Percentiles rank a stretch among this genome's conserved stretches.
These are phyloP conservation scores for Houttuynia cordata DNA, from an alignment of 164 flowering plant genomes.

Conservation along the genomic window DNA sequence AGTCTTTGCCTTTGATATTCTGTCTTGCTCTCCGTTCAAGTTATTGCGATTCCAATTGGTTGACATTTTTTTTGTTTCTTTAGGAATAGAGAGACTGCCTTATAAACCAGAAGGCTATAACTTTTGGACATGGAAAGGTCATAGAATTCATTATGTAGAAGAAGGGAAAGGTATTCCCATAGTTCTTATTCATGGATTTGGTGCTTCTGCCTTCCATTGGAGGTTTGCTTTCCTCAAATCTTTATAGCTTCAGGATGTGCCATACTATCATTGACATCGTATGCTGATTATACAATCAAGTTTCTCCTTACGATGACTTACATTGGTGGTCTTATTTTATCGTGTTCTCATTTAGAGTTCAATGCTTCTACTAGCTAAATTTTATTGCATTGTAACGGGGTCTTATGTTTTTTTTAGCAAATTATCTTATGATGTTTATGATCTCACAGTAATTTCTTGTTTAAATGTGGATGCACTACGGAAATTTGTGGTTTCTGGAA, in stretches of 20 bases:
- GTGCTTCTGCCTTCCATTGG: constrained; percentile 98
- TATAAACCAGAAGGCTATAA: constrained; percentile 84
- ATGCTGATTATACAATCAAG: neutral
- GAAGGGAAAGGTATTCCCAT: constrained; percentile 79
- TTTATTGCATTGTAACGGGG: no score
- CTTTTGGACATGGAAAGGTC: constrained; percentile 85
- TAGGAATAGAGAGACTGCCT: constrained; percentile 63
- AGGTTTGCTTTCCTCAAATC: constrained; percentile 31
- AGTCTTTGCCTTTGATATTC: no score
- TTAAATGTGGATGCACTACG: no score
- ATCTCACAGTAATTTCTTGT: neutral
- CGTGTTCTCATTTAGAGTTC: neutral
- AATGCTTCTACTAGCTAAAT: neutral
- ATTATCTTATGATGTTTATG: neutral
- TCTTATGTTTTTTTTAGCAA: no score
- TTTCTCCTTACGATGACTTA: neutral
- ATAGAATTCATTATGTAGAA: constrained; percentile 79
- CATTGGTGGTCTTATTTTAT: constrained; percentile 68
- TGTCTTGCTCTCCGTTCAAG: neutral
- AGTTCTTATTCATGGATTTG: constrained; percentile 94
- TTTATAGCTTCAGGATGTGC: neutral
- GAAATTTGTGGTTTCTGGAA: no score
- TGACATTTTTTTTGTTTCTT: neutral
- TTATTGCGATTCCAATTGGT: neutral
- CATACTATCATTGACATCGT: neutral